Percentiles rank a stretch among this genome's conserved stretches.
Evolutionary conservation across 805 yeast genomes (phyloP).

Genomic region (Hyphopichia homilentoma): DNA sequence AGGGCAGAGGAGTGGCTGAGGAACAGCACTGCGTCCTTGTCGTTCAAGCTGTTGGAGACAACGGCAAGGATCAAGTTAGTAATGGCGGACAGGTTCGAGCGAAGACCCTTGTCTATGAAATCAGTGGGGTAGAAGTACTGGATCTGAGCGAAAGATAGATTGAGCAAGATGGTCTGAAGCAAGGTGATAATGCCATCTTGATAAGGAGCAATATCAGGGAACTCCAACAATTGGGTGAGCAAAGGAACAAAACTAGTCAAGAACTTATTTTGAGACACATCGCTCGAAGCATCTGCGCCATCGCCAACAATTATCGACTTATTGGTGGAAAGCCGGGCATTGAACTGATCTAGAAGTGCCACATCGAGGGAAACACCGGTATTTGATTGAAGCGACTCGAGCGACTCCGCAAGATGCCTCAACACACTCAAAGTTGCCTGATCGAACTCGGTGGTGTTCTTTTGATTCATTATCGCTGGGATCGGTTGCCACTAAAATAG

Average conservation of each 20-base stretch:
- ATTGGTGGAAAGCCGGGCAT: background rate
- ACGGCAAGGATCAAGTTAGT: background rate
- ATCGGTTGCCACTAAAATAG: no score
- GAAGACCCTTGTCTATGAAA: background rate
- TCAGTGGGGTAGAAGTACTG: background rate
- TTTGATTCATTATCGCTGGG: no score
- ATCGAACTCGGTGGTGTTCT: no score
- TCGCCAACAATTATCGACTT: background rate
- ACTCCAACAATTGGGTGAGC: background rate
- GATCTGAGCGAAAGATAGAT: constrained; percentile 1
- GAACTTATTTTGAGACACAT: no score
- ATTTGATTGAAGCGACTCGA: no score
- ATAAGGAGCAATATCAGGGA: background rate
- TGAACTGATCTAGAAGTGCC: no score
- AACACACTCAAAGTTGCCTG: no score
- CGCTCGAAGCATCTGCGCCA: no score
- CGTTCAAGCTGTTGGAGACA: background rate
- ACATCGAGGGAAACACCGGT: no score
- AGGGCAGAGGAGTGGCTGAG: background rate
- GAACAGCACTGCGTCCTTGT: background rate
- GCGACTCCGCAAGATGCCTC: no score
- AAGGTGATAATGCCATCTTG: background rate
- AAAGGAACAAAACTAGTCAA: background rate
- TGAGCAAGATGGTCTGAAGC: background rate
- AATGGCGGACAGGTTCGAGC: background rate